Evolutionary conservation across 371 early-diverging fungal species (phyloP).

Genomic region (Fennellomyces sp.): DNA sequence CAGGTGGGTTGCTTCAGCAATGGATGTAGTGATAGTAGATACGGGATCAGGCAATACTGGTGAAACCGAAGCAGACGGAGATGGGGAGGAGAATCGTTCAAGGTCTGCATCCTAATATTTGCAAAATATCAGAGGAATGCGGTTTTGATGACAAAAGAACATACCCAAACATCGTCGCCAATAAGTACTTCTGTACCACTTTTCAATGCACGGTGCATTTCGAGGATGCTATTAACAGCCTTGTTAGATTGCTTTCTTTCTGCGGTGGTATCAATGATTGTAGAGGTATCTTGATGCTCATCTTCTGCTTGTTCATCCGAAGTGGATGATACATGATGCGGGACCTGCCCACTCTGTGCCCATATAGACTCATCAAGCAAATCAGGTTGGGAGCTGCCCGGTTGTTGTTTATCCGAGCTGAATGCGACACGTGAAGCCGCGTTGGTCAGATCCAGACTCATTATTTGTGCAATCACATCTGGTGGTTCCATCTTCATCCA

Average conservation of each 20-base stretch:
- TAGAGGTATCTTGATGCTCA: not conserved
- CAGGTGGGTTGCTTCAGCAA: not conserved
- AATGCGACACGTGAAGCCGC: conserved; percentile 58
- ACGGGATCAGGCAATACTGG: conserved; percentile 9
- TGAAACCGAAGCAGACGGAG: conserved; percentile 8
- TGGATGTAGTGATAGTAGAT: not conserved
- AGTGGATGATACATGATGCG: not conserved
- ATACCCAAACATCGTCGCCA: conserved; percentile 58
- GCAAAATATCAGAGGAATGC: not conserved
- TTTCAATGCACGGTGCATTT: conserved; percentile 50
- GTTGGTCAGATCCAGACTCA: conserved; percentile 63
- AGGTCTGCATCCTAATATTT: conserved; percentile 29
- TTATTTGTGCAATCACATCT: conserved; percentile 68
- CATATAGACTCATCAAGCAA: conserved; percentile 37
- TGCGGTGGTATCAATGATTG: not conserved
- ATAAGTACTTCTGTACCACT: conserved; percentile 54
- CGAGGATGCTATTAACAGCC: conserved; percentile 41
- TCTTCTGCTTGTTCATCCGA: conserved; percentile 6
- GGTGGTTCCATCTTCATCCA: conserved; percentile 72
- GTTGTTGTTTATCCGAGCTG: conserved; percentile 17
- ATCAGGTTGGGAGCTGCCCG: conserved; percentile 18
- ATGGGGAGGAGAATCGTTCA: conserved; percentile 22
- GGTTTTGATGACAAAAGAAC: not conserved
- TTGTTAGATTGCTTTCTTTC: conserved; percentile 1
- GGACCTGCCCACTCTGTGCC: conserved; percentile 14